These are phyloP conservation scores for Penicillium lagena DNA, from an alignment of 495 filamentous ascomycete genomes.

Conservation along the genomic window DNA sequence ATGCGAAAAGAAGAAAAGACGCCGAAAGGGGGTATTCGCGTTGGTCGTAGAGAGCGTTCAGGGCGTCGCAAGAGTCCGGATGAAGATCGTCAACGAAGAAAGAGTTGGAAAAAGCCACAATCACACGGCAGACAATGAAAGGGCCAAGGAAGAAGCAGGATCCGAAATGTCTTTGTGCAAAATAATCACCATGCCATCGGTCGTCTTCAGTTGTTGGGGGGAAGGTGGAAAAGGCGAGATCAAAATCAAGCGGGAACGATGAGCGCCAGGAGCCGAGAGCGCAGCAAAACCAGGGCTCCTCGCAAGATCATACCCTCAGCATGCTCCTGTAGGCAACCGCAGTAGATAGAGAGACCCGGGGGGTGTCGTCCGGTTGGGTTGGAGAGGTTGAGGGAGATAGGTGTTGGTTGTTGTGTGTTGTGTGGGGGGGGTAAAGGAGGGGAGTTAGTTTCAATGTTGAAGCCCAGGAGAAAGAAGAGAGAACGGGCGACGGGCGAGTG, in stretches of 20 bases:
- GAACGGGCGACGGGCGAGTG: background rate
- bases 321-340: constrained; percentile 22
- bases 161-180: constrained; percentile 15
- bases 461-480: constrained; percentile 15
- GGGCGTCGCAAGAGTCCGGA: constrained; percentile 31
- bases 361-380: constrained; percentile 1
- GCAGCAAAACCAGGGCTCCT: constrained; percentile 41
- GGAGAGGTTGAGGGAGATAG: constrained; percentile 1
- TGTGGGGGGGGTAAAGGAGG: constrained; percentile 1
- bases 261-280: constrained; percentile 41
- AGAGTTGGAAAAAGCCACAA: constrained; percentile 8
- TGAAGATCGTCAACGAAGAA: constrained; percentile 28
- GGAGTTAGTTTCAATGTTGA: constrained; percentile 13
- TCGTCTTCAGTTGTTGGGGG: constrained; percentile 11
- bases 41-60: constrained; percentile 35
- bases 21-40: constrained; percentile 19
- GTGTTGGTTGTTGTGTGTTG: no score
- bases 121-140: constrained; percentile 11
- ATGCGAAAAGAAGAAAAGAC: constrained; percentile 6
- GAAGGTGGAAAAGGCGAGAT: constrained; percentile 13
- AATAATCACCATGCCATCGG: constrained; percentile 26
- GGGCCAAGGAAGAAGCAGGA: constrained; percentile 2
- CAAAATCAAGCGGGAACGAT: constrained; percentile 18
- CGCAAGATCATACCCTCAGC: constrained; percentile 44
- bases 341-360: background rate